Base-by-base conservation (phyloP, 805 yeast species). In the Saccharomycopsis fibuligera region DNA sequence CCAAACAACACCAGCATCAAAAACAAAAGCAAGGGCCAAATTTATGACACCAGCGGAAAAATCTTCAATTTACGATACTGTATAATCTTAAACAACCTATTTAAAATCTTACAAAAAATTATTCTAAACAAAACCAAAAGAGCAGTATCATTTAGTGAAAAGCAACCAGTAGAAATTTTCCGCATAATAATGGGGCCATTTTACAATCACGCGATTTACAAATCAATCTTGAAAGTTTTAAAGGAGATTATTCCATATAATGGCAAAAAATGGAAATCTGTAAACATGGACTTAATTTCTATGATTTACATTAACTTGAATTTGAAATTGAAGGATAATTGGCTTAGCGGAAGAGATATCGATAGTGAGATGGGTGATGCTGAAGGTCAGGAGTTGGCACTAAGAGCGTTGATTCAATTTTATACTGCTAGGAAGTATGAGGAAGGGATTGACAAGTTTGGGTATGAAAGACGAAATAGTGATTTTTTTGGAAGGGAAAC, bases 251-350 rank as follows among this genome's bases (percentile, higher is more conserved):
- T 89, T 1, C 96, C 97, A 0, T 87, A 83, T 65, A 90, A 87
- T 58, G 96, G 96, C 17, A 80, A 93, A 51, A 89, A 90, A 63
- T 91, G 99, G 99, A 81, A 89, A 57, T 77, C 89, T 12, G 78
- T 81, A 54, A 93, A 91, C 61, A 91, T 93, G 97, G 96, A 90
- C 56, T 70, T 93, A 41, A 86, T 91, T 3, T 87, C 96, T 0
- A 81, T 86, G 52, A 89, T 91, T 2, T 91, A 85, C 58, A 62
- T 93, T 24, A 81, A 88, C 60, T 77, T 86, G 57, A 77, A 79
- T 56, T 68, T 89, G 35, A 78, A 81, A 16, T 63, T 91, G 42
- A 74, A 80, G 52, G 99, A 91, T 61, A 83, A 81, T 53, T 91
- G 98, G 98, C 72, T 91, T 25, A 81, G 81, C 14, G 96, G 96